Evolutionary conservation across 768 basidiomycete genomes (phyloP), one percentile per base, ranked within the genome.

Genomic region (Russula earlei): DNA sequence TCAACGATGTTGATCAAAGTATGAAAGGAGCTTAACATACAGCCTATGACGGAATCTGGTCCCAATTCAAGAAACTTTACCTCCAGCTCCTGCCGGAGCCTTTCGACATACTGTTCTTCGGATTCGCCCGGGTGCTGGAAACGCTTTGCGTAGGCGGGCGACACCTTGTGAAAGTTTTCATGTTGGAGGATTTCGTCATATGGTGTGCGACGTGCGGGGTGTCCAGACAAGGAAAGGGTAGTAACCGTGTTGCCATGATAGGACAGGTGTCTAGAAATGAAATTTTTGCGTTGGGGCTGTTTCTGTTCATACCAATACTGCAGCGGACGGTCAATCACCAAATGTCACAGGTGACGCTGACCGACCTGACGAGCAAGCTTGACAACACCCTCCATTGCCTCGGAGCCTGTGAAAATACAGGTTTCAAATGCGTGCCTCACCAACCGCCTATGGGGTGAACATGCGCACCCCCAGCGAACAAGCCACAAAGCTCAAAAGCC

Each of bases 361-460:
- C 70, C 14, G 65, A 86, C 85, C 73, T 91, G 90, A 63, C 84
- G 79, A 29, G 83, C 80, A 2, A 90, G 76, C 69, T 94, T 94
- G 53, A 92, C 75, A n/a, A 81, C 84, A 55, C 81, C 78, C 61
- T 94, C 91, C 85, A 91, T 87, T 0, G 91, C 90, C 68, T 94
- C 91, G 2, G 90, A 85, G 46, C 90, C 89, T 91, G 51, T 25
- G 46, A 33, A 44, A 55, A 7, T 29, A 41, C 37, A 1, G 36
- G 12, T 19, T 2, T 5, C 24, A 4, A 33, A 49, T 10, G 12
- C 11, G 31, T 34, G 15, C 19, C 10, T 22, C 1, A 37, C n/a
- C n/a, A 34, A 38, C 19, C 9, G 22, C 43, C 11, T 19, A 43
- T 49, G 22, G 42, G 4, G 42, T 4, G 34, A 25, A 36, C 24